Evolutionary conservation across 768 basidiomycete genomes (phyloP).

Genomic region (Obba rivulosa): DNA sequence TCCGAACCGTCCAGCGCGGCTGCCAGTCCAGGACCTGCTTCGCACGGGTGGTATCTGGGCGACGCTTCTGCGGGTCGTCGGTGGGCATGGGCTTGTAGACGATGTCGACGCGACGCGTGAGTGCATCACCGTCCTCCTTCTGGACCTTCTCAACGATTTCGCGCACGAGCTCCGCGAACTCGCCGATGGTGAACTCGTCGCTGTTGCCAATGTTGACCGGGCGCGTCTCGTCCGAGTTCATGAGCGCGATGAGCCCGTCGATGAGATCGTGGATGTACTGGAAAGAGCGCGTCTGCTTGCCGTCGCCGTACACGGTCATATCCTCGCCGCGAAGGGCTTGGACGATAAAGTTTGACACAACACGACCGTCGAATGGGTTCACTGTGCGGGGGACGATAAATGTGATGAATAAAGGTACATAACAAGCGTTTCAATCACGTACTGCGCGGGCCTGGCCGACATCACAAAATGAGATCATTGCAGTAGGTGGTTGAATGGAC

Average conservation of each 20-base stretch:
- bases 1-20: slow-evolving; percentile 87
- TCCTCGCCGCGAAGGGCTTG: slow-evolving; percentile 95
- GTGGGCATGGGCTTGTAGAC: slow-evolving; percentile 78
- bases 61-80: slow-evolving; percentile 92
- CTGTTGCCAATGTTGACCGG: slow-evolving; percentile 96
- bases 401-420: slow-evolving; percentile 5
- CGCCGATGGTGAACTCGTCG: slow-evolving; percentile 93
- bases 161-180: slow-evolving; percentile 90
- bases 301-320: slow-evolving; percentile 96
- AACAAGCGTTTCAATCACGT: no score
- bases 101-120: slow-evolving; percentile 52
- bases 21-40: slow-evolving; percentile 84
- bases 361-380: slow-evolving; percentile 96
- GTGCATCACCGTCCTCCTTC: slow-evolving; percentile 64
- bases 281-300: slow-evolving; percentile 90
- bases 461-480: not conserved
- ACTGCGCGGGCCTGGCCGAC: slow-evolving; percentile 56
- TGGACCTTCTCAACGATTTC: slow-evolving; percentile 93
- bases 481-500: not conserved
- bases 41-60: slow-evolving; percentile 90
- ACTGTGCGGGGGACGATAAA: slow-evolving; percentile 37
- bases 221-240: slow-evolving; percentile 91
- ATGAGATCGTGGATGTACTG: slow-evolving; percentile 98
- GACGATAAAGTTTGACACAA: slow-evolving; percentile 98
- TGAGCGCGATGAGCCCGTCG: slow-evolving; percentile 87